These are phyloP conservation scores for Bidens hawaiensis DNA, from an alignment of 140 eudicot genomes.

Conservation along the genomic window DNA sequence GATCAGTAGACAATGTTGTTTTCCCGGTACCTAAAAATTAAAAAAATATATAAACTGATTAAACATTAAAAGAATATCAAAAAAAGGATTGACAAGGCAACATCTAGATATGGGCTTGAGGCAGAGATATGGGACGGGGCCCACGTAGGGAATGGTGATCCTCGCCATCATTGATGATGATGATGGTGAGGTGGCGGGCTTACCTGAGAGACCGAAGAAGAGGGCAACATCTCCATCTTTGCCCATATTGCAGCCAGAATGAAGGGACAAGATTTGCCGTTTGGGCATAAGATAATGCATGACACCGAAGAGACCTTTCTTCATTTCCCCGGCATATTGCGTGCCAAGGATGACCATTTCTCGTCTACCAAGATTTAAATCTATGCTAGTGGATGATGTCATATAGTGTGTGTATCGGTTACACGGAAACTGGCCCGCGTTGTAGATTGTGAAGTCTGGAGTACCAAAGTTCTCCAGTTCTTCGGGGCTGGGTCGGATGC, in stretches of 20 bases:
- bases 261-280: constrained; percentile 92
- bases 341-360: constrained; percentile 97
- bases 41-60: too few species aligned
- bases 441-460: constrained; percentile 83
- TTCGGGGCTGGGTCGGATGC: constrained; percentile 73
- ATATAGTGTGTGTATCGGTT: constrained; percentile 92
- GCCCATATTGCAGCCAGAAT: constrained; percentile 98
- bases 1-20: constrained; percentile 96
- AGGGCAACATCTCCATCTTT: constrained; percentile 93
- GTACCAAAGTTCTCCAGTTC: constrained; percentile 70
- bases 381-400: constrained; percentile 92
- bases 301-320: constrained; percentile 92
- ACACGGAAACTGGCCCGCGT: constrained; percentile 85
- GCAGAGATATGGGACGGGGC: too few species aligned
- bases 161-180: too few species aligned
- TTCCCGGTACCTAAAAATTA: constrained; percentile 92
- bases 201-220: too few species aligned
- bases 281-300: constrained; percentile 99
- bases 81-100: too few species aligned
- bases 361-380: constrained; percentile 54
- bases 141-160: too few species aligned
- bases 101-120: too few species aligned
- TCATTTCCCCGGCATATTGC: constrained; percentile 98
- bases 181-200: too few species aligned
- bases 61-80: too few species aligned